These are phyloP conservation scores for Venturia oleaginea DNA, from an alignment of 2,329 filamentous ascomycete species.

Conservation along the genomic window DNA sequence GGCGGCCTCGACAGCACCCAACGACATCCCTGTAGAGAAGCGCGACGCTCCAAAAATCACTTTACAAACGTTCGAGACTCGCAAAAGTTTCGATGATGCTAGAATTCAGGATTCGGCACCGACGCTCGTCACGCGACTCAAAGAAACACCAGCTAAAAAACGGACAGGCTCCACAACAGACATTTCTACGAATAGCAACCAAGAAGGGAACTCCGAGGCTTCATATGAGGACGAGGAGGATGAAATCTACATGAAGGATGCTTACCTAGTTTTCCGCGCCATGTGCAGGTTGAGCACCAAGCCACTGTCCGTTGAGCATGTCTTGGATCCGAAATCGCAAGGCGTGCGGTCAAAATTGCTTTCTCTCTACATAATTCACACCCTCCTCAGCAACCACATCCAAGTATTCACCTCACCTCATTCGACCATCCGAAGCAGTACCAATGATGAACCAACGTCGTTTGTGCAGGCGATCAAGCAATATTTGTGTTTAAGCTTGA, in stretches of 20 bases:
- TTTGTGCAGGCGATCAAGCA: conserved; percentile 95
- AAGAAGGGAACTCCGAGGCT: conserved; percentile 30
- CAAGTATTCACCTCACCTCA: conserved; percentile 82
- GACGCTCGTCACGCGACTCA: conserved; percentile 55
- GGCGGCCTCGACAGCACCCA: conserved; percentile 30
- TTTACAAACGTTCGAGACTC: conserved; percentile 59
- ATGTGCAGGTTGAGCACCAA: conserved; percentile 98
- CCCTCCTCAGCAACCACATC: conserved; percentile 88
- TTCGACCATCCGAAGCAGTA: conserved; percentile 86
- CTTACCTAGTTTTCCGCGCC: conserved; percentile 92
- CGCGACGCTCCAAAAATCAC: conserved; percentile 51
- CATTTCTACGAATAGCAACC: neutral
- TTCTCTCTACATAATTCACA: conserved; percentile 91
- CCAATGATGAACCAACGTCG: conserved; percentile 75
- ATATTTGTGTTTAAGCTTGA: conserved; percentile 90
- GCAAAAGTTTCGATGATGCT: conserved; percentile 56
- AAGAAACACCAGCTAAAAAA: conserved; percentile 24
- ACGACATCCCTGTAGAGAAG: conserved; percentile 36
- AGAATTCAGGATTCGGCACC: conserved; percentile 58
- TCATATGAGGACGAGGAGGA: conserved; percentile 66
- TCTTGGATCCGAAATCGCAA: conserved; percentile 85
- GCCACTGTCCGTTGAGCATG: conserved; percentile 75
- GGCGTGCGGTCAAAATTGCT: conserved; percentile 96
- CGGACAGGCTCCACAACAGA: conserved; percentile 11
- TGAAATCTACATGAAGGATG: conserved; percentile 93